Conservation (phyloP, 2,329 filamentous ascomycete genomes). For the Cladobotryum mycophilum region DNA sequence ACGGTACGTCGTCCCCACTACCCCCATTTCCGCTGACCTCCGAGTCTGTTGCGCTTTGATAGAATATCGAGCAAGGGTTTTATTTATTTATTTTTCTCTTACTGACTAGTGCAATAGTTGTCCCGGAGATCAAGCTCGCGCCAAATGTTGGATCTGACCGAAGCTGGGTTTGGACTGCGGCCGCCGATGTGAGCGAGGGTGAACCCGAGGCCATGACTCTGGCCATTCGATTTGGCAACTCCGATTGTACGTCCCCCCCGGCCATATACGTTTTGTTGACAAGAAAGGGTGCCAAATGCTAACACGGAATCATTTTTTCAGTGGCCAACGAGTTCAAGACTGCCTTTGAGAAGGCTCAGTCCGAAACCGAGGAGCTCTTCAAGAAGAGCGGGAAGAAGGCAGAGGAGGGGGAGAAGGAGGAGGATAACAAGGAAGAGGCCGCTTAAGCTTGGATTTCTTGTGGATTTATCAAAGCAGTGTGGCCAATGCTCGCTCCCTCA, state of each 20-base stretch:
- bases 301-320: constrained; percentile 29
- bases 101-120: constrained; percentile 50
- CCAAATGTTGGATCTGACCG: constrained; percentile 97
- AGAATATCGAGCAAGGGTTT: neutral
- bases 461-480: constrained; percentile 1
- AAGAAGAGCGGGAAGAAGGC: constrained; percentile 34
- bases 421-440: constrained; percentile 20
- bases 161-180: constrained; percentile 98
- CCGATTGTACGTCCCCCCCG: constrained; percentile 68
- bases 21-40: neutral
- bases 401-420: constrained; percentile 19
- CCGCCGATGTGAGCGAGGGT: constrained; percentile 95
- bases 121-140: constrained; percentile 97
- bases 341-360: constrained; percentile 91
- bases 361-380: constrained; percentile 90
- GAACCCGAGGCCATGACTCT: constrained; percentile 94
- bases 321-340: constrained; percentile 98
- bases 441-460: constrained; percentile 15
- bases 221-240: constrained; percentile 95
- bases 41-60: neutral
- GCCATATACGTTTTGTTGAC: neutral
- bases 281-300: neutral
- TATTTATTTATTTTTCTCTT: neutral
- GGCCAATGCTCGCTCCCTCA: constrained; percentile 7
- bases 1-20: constrained; percentile 58